Conservation (phyloP, 495 filamentous ascomycete species). For the Aspergillus carlsbadensis region DNA sequence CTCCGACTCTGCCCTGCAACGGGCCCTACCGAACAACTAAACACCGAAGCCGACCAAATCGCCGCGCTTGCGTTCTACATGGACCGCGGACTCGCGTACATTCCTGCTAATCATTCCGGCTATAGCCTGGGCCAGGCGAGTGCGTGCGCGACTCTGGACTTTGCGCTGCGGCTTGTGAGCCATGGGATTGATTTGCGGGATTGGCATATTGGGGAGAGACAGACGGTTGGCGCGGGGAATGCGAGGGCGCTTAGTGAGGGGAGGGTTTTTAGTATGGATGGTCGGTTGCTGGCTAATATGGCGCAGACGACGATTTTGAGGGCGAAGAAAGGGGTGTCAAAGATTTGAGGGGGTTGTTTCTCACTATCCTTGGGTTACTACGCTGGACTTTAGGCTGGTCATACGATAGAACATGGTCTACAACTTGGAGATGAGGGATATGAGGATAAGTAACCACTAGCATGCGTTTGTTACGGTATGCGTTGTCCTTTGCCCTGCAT, state of each 20-base stretch:
- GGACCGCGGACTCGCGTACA: slow-evolving; percentile 20
- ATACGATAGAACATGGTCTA: no score
- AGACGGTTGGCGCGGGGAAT: slow-evolving; percentile 18
- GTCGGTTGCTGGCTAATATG: slow-evolving; percentile 18
- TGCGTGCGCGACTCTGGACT: slow-evolving; percentile 21
- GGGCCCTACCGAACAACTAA: slow-evolving; percentile 1
- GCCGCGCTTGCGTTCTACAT: slow-evolving; percentile 23
- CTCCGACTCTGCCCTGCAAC: no score
- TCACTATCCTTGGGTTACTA: no score
- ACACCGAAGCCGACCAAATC: slow-evolving; percentile 15
- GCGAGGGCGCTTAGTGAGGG: slow-evolving; percentile 19
- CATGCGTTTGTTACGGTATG: no score
- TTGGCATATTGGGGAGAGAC: slow-evolving; percentile 14
- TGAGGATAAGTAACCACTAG: no score
- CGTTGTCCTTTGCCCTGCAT: no score
- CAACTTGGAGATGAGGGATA: no score
- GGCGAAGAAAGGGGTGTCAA: neutral
- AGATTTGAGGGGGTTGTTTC: no score
- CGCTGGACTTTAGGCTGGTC: no score
- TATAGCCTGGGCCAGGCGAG: slow-evolving; percentile 13
- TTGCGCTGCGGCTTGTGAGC: slow-evolving; percentile 16
- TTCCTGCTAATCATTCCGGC: slow-evolving; percentile 17
- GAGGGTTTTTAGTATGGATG: slow-evolving; percentile 12
- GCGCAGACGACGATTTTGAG: slow-evolving; percentile 19
- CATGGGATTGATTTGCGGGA: slow-evolving; percentile 6